phyloP scores from a whole-genome alignment of 2,329 filamentous ascomycete species.

The Fusarium irregulare region DNA sequence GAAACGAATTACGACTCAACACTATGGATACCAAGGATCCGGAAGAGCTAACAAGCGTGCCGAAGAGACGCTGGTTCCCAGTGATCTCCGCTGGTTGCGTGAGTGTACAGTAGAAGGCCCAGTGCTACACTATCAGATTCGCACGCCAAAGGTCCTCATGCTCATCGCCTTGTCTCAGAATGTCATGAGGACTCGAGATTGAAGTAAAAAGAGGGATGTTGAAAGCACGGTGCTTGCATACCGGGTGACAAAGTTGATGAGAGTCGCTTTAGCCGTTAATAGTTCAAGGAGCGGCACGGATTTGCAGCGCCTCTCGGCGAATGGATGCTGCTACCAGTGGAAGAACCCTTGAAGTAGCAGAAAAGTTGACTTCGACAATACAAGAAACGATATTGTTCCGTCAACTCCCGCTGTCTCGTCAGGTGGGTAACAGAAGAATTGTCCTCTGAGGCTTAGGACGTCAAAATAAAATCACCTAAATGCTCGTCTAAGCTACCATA shows the following conservation, averaged over 20 bases:
- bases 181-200: constrained; percentile 14
- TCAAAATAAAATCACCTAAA: too few species aligned
- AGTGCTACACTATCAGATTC: constrained; percentile 6
- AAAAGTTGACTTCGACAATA: neutral
- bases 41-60: constrained; percentile 25
- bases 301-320: constrained; percentile 29
- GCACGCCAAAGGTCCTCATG: neutral
- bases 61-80: constrained; percentile 6
- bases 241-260: constrained; percentile 12
- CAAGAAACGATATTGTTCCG: neutral
- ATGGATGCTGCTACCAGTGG: constrained; percentile 43
- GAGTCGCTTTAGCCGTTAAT: constrained; percentile 24
- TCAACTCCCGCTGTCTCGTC: neutral
- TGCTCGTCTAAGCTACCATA: too few species aligned
- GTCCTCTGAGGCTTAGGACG: too few species aligned
- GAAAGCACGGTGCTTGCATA: constrained; percentile 22
- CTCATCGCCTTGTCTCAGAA: constrained; percentile 23
- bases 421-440: too few species aligned
- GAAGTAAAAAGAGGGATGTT: neutral
- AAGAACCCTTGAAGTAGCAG: constrained; percentile 11
- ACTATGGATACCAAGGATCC: constrained; percentile 19
- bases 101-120: neutral
- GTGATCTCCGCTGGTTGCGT: neutral
- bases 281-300: constrained; percentile 31
- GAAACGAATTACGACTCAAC: constrained; percentile 20